phyloP scores from a whole-genome alignment of 2,329 filamentous ascomycete species.

The Aschersonia sp. region DNA sequence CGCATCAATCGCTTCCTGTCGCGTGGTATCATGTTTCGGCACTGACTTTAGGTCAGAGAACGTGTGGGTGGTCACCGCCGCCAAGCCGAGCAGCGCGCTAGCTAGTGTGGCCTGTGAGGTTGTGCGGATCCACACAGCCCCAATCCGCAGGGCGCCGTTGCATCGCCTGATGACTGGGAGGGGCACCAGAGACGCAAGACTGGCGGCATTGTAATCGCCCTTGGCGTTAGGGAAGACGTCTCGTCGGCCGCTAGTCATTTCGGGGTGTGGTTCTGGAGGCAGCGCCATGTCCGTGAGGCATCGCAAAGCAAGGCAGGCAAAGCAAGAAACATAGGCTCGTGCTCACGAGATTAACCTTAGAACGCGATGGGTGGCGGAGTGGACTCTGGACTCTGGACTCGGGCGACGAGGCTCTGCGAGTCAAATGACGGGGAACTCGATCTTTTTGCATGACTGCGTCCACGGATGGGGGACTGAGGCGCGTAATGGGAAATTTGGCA shows the following conservation, averaged over 20 bases:
- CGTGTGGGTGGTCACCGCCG: neutral
- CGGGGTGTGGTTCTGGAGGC: neutral
- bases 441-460: no score
- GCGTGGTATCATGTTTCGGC: neutral
- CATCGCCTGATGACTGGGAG: constrained; percentile 3
- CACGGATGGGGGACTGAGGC: neutral
- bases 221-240: constrained; percentile 2
- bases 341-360: no score
- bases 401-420: no score
- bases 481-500: neutral
- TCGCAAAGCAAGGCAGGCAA: no score
- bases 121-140: neutral
- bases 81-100: neutral
- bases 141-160: constrained; percentile 4
- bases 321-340: no score
- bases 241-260: neutral
- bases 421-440: no score
- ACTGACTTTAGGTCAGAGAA: neutral
- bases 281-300: neutral
- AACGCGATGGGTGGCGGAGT: no score
- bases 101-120: neutral
- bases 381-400: no score
- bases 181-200: constrained; percentile 1
- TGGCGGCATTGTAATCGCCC: constrained; percentile 1
- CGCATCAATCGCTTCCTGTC: neutral